phyloP scores from a whole-genome alignment of 148 eudicot genomes.

The Camellia japonica region DNA sequence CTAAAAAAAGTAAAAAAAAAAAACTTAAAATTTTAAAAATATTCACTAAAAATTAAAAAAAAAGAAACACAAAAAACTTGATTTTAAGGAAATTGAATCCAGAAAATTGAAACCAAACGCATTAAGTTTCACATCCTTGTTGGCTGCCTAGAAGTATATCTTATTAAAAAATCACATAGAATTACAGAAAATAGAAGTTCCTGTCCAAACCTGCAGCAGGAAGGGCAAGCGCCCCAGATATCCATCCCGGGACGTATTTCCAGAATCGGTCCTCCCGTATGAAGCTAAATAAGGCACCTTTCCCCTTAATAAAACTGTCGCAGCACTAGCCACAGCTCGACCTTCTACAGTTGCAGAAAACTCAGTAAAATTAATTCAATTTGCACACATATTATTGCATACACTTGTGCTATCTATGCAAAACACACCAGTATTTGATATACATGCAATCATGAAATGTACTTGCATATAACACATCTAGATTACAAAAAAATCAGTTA shows the following conservation, averaged over 20 bases:
- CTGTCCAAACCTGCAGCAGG: constrained; percentile 75
- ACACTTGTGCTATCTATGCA: neutral
- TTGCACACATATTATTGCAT: neutral
- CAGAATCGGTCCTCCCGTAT: constrained; percentile 42
- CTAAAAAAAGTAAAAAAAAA: too few relatives aligned
- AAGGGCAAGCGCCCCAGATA: constrained; percentile 71
- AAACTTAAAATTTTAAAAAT: too few relatives aligned
- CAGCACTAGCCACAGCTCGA: constrained; percentile 44
- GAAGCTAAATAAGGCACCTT: constrained; percentile 53
- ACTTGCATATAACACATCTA: neutral
- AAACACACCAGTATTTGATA: neutral
- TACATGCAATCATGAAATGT: neutral
- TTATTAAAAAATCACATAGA: neutral
- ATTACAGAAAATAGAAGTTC: neutral
- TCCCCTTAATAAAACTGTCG: constrained; percentile 67
- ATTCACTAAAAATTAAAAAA: too few relatives aligned
- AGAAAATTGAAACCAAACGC: too few relatives aligned
- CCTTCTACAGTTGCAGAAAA: constrained; percentile 51
- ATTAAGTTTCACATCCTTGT: neutral
- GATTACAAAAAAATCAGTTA: neutral
- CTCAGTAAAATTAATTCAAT: neutral
- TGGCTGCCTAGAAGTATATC: neutral
- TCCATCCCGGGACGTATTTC: constrained; percentile 58
- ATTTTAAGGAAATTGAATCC: too few relatives aligned
- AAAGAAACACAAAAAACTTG: too few relatives aligned